These are phyloP conservation scores for Cydonia oblonga DNA, from an alignment of 331 rosid genomes.

Conservation along the genomic window DNA sequence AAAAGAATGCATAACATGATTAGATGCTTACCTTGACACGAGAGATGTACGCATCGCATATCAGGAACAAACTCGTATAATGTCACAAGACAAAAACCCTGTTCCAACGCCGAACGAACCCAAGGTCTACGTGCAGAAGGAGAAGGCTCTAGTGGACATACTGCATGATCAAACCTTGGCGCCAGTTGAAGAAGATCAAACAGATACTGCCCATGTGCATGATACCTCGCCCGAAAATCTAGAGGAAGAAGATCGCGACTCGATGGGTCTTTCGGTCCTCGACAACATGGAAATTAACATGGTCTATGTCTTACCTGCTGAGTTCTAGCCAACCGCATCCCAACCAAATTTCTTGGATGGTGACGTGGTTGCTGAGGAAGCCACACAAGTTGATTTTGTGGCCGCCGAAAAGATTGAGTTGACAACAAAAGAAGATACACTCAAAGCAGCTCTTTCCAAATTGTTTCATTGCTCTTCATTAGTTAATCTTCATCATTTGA, in stretches of 20 bases:
- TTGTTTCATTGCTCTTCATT: rapidly evolving
- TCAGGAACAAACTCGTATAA: rapidly evolving
- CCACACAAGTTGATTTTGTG: no score
- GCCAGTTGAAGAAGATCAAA: rapidly evolving
- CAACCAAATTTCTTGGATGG: no score
- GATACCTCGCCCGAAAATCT: no score
- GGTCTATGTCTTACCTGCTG: no score
- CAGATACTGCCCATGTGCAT: rapidly evolving
- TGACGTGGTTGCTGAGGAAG: rapidly evolving
- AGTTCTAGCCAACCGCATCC: rapidly evolving
- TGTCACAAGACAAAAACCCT: rapidly evolving
- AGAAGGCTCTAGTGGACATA: rapidly evolving
- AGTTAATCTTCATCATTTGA: no score
- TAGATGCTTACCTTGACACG: no score
- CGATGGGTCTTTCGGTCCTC: rapidly evolving
- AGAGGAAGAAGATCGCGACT: rapidly evolving
- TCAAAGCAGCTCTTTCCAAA: no score
- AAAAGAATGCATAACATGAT: rapidly evolving
- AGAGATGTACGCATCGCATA: rapidly evolving
- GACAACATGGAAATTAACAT: no score
- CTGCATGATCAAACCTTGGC: rapidly evolving
- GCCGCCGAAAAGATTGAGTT: no score
- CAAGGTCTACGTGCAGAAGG: rapidly evolving
- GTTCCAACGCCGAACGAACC: rapidly evolving
- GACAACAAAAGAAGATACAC: rapidly evolving